Percentiles rank a stretch among this genome's conserved stretches.
Conservation (phyloP, 179 eudicot species). For the Beta corolliflora region DNA sequence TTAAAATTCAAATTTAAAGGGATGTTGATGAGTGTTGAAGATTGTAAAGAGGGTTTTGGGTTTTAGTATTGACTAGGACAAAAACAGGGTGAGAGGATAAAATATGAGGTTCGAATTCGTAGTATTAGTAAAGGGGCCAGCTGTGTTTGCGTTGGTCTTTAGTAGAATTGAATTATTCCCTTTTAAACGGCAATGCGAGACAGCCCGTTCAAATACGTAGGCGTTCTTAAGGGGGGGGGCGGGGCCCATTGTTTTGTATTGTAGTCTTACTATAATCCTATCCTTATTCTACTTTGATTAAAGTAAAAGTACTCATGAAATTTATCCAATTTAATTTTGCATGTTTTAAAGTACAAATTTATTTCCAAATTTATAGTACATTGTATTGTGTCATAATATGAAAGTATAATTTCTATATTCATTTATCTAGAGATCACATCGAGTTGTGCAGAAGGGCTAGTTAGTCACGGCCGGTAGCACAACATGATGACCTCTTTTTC, state of each 20-base stretch:
- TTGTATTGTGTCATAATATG: too few relatives aligned
- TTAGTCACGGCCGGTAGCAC: too few relatives aligned
- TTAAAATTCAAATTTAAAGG: not conserved
- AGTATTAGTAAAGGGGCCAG: slow-evolving; percentile 1
- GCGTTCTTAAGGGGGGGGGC: not conserved
- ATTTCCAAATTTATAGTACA: too few relatives aligned
- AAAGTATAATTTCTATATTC: too few relatives aligned
- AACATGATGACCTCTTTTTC: too few relatives aligned
- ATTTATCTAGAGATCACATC: too few relatives aligned
- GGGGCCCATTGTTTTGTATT: slow-evolving; percentile 8
- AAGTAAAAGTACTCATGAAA: too few relatives aligned
- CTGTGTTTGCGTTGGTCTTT: slow-evolving; percentile 17
- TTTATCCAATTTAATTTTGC: too few relatives aligned
- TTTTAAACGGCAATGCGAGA: slow-evolving; percentile 22
- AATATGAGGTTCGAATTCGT: not conserved
- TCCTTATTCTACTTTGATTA: not conserved
- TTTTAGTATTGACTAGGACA: not conserved
- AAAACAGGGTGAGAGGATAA: slow-evolving; percentile 7
- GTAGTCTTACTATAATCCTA: not conserved
- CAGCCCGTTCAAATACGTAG: not conserved
- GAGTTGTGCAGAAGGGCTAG: too few relatives aligned
- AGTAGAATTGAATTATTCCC: not conserved
- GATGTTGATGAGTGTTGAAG: not conserved
- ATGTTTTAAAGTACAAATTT: too few relatives aligned
- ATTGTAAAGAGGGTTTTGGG: not conserved